A percentile compares a stretch with the other conserved stretches of the same genome.
Evolutionary conservation across 352 stramenopile species (phyloP).

Genomic region (Aphanomyces invadans): DNA sequence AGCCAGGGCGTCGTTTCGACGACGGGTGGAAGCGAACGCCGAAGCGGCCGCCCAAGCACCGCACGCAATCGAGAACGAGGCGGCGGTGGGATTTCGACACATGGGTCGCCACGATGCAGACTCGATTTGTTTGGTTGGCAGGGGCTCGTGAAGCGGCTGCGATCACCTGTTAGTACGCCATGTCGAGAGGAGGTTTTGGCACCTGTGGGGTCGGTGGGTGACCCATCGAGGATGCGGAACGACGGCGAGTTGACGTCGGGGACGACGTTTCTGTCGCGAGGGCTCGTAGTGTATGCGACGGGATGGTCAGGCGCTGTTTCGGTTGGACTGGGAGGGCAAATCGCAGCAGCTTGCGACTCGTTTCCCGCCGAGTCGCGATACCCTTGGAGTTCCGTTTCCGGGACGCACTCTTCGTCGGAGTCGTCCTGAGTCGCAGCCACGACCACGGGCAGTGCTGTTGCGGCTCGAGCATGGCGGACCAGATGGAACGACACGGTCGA

Average conservation of each 20-base stretch:
- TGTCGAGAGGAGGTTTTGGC: no score
- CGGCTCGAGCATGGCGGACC: neutral
- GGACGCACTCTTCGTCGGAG: slow-evolving; percentile 18
- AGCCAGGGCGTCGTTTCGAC: slow-evolving; percentile 35
- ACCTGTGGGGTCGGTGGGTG: no score
- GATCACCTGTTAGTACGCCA: no score
- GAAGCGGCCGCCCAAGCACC: slow-evolving; percentile 41
- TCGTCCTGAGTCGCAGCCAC: slow-evolving; percentile 25
- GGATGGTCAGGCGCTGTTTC: slow-evolving; percentile 28
- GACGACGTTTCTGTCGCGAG: no score
- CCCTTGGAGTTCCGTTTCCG: slow-evolving; percentile 17
- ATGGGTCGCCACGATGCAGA: slow-evolving; percentile 12
- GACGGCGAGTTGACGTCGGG: neutral
- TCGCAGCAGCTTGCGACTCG: no score
- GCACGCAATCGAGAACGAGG: neutral
- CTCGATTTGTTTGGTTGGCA: neutral
- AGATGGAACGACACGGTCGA: no score
- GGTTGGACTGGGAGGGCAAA: slow-evolving; percentile 21
- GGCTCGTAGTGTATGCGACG: no score
- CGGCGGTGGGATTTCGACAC: neutral
- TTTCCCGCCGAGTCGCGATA: no score
- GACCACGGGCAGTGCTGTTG: slow-evolving; percentile 14
- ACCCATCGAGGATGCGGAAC: neutral
- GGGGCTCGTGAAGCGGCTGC: no score
- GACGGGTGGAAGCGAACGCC: slow-evolving; percentile 62